Evolutionary conservation across 2,329 filamentous ascomycete species (phyloP).

Genomic region (Blastomyces percursus): DNA sequence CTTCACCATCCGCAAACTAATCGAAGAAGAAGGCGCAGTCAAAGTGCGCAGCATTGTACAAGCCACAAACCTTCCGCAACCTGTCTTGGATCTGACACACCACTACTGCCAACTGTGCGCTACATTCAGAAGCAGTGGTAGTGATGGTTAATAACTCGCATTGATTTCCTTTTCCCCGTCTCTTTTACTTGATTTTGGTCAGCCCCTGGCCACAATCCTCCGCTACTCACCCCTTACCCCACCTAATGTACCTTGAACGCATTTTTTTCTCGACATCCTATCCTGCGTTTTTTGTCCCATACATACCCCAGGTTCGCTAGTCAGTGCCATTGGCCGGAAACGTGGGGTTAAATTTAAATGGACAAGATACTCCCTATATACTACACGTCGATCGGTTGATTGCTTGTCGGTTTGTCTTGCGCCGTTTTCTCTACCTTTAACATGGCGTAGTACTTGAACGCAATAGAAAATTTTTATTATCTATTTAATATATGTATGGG

Average conservation of each 20-base stretch:
- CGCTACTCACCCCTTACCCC: conserved; percentile 8
- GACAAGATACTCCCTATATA: conserved; percentile 10
- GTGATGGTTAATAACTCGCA: conserved; percentile 55
- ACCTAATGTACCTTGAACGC: neutral
- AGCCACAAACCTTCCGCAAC: conserved; percentile 84
- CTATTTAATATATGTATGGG: neutral
- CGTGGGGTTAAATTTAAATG: conserved; percentile 4
- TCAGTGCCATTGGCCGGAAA: conserved; percentile 1
- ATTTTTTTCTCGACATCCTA: neutral
- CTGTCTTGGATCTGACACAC: conserved; percentile 87
- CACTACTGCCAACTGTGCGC: conserved; percentile 92
- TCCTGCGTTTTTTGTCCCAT: neutral
- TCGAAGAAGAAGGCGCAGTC: conserved; percentile 94
- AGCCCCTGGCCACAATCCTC: conserved; percentile 6
- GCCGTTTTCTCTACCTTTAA: neutral
- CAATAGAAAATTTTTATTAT: neutral
- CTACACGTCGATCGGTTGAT: conserved; percentile 7
- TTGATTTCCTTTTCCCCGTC: conserved; percentile 1
- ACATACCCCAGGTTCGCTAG: neutral
- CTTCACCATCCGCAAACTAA: conserved; percentile 77
- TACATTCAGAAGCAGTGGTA: conserved; percentile 88
- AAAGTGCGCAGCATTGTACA: conserved; percentile 97
- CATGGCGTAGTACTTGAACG: neutral
- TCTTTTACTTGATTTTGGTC: neutral
- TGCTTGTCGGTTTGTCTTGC: neutral